Evolutionary conservation across 1,139 yeast species (phyloP).

Genomic region (Hansenula lynferdii): DNA sequence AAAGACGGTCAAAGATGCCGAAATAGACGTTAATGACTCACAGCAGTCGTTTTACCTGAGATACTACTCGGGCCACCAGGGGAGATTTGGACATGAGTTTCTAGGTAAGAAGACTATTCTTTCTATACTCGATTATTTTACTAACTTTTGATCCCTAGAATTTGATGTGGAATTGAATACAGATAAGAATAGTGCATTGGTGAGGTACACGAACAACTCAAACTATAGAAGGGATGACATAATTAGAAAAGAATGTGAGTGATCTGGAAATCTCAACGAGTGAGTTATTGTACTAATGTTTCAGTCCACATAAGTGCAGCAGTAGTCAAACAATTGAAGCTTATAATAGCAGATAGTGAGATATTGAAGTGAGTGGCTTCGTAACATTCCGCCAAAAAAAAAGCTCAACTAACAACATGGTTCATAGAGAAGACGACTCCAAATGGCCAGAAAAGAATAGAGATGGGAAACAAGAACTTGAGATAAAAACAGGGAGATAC

Average conservation of each 20-base stretch:
- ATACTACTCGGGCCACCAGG: conserved; percentile 1
- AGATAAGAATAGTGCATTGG: conserved; percentile 29
- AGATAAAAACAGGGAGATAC: conserved; percentile 33
- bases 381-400: no score
- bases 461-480: conserved; percentile 42
- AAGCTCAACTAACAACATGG: not conserved
- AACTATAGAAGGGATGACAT: conserved; percentile 39
- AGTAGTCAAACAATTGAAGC: conserved; percentile 30
- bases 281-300: not conserved
- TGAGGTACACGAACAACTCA: conserved; percentile 42
- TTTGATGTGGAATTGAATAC: conserved; percentile 32
- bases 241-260: conserved; percentile 33
- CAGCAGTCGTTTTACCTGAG: not conserved
- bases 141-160: conserved; percentile 20
- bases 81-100: conserved; percentile 2
- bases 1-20: not conserved
- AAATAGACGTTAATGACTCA: not conserved
- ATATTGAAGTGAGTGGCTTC: conserved; percentile 25
- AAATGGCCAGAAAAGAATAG: conserved; percentile 37
- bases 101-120: no score
- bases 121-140: no score
- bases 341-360: conserved; percentile 34
- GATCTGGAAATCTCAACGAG: no score
- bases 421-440: conserved; percentile 30
- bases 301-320: conserved; percentile 29